These are phyloP conservation scores for Cryptococcus depauperatus DNA, from an alignment of 1,284 basidiomycete genomes.

Conservation along the genomic window DNA sequence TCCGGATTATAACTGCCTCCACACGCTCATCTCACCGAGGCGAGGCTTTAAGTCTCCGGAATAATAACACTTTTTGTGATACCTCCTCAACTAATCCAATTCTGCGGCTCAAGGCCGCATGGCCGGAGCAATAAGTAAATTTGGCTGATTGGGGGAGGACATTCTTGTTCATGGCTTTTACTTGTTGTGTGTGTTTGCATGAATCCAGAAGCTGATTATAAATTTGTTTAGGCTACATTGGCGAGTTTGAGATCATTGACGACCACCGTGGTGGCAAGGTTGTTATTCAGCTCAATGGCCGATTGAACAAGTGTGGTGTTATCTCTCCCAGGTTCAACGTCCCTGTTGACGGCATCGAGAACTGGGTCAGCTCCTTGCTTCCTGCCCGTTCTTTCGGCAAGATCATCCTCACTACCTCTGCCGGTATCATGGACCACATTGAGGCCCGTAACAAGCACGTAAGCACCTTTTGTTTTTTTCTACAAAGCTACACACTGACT, in stretches of 20 bases:
- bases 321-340: conserved; percentile 99
- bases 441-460: conserved; percentile 97
- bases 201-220: conserved; percentile 5
- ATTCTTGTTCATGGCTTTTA: conserved; percentile 7
- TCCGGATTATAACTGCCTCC: conserved; percentile 47
- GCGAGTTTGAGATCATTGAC: conserved; percentile 98
- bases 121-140: conserved; percentile 31
- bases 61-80: conserved; percentile 28
- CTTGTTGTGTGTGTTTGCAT: not conserved
- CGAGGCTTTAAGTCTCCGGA: conserved; percentile 48
- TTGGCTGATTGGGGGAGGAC: conserved; percentile 40
- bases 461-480: conserved; percentile 10
- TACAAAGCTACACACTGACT: not conserved
- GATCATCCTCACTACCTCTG: conserved; percentile 91
- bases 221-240: conserved; percentile 73
- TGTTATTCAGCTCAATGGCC: conserved; percentile 95
- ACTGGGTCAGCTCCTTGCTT: conserved; percentile 74
- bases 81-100: conserved; percentile 22
- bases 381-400: conserved; percentile 93
- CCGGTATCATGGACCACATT: conserved; percentile 98
- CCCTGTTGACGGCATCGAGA: conserved; percentile 63
- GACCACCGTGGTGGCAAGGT: conserved; percentile 99
- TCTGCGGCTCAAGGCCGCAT: conserved; percentile 38
- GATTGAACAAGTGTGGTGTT: conserved; percentile 97
- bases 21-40: conserved; percentile 39